Conservation (phyloP, 139 green algal genomes). For the Picochlorum sp. region DNA sequence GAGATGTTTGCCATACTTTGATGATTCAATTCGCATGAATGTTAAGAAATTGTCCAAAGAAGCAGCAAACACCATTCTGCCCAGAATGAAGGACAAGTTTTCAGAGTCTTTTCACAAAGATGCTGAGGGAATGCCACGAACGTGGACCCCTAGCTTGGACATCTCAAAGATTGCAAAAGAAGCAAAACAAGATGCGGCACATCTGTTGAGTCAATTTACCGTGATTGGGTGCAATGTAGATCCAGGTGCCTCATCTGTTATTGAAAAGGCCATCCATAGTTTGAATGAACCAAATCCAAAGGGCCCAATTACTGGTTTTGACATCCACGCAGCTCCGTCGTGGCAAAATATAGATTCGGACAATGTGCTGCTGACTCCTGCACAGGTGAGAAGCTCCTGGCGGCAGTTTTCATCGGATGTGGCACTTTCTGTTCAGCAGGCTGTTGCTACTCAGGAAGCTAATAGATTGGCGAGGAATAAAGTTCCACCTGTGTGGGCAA, state of each 20-base stretch:
- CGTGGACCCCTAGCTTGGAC: constrained; percentile 65
- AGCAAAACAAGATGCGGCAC: constrained; percentile 52
- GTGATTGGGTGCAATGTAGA: constrained; percentile 3
- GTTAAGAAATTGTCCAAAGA: constrained; percentile 51
- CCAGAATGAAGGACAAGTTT: constrained; percentile 74
- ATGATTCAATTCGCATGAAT: neutral
- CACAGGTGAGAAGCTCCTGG: constrained; percentile 51
- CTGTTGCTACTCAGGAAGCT: constrained; percentile 58
- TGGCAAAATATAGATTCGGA: constrained; percentile 35
- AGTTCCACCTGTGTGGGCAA: constrained; percentile 76
- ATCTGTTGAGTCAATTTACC: constrained; percentile 51
- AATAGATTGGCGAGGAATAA: constrained; percentile 61
- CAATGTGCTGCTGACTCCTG: constrained; percentile 41
- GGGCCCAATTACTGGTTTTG: constrained; percentile 20
- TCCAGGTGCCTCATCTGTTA: no score
- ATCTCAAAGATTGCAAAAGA: constrained; percentile 46
- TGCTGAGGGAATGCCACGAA: constrained; percentile 55
- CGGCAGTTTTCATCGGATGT: constrained; percentile 57
- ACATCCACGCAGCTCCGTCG: constrained; percentile 35
- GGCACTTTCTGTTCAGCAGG: constrained; percentile 64
- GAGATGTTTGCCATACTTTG: constrained; percentile 29
- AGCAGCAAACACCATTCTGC: constrained; percentile 60
- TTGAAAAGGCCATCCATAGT: neutral
- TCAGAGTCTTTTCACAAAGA: constrained; percentile 61
- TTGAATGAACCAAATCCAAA: constrained; percentile 6